Evolutionary conservation across 1,284 basidiomycete genomes (phyloP).

Genomic region (Sanghuangporus weigelae): DNA sequence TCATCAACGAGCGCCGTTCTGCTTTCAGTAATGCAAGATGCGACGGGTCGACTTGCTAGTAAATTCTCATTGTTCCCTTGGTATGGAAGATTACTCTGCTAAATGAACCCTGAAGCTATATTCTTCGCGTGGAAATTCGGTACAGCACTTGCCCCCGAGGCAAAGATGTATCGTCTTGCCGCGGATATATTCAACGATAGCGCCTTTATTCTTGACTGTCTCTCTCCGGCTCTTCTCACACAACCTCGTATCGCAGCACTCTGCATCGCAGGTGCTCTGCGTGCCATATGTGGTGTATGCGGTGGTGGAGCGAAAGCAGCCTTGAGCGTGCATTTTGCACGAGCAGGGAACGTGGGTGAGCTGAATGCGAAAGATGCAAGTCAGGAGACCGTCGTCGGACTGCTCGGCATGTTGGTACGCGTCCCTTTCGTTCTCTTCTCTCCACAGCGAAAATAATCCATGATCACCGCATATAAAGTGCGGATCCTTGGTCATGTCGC

Average conservation of each 20-base stretch:
- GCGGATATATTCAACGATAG: slow-evolving; percentile 63
- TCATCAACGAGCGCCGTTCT: slow-evolving; percentile 61
- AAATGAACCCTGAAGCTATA: slow-evolving; percentile 40
- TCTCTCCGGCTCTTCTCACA: slow-evolving; percentile 49
- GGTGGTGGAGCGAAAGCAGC: slow-evolving; percentile 66
- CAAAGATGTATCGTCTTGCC: slow-evolving; percentile 65
- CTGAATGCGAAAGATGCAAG: slow-evolving; percentile 67
- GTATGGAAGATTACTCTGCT: background rate
- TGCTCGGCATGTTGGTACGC: slow-evolving; percentile 61
- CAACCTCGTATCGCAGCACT: slow-evolving; percentile 42
- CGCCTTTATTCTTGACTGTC: slow-evolving; percentile 51
- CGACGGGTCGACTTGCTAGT: slow-evolving; percentile 60
- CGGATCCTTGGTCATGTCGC: slow-evolving; percentile 52
- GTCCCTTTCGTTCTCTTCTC: background rate
- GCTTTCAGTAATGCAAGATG: slow-evolving; percentile 57
- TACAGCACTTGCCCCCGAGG: slow-evolving; percentile 60
- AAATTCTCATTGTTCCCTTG: slow-evolving; percentile 22
- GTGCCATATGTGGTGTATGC: slow-evolving; percentile 53
- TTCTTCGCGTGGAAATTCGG: slow-evolving; percentile 55
- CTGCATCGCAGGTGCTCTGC: slow-evolving; percentile 51
- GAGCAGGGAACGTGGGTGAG: slow-evolving; percentile 61
- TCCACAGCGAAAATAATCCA: background rate
- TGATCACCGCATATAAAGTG: slow-evolving; percentile 20
- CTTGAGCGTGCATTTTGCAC: slow-evolving; percentile 61
- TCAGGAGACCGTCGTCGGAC: slow-evolving; percentile 62